These are phyloP conservation scores for Nigrospora osmanthi DNA, from an alignment of 2,329 filamentous ascomycete genomes.

Conservation along the genomic window DNA sequence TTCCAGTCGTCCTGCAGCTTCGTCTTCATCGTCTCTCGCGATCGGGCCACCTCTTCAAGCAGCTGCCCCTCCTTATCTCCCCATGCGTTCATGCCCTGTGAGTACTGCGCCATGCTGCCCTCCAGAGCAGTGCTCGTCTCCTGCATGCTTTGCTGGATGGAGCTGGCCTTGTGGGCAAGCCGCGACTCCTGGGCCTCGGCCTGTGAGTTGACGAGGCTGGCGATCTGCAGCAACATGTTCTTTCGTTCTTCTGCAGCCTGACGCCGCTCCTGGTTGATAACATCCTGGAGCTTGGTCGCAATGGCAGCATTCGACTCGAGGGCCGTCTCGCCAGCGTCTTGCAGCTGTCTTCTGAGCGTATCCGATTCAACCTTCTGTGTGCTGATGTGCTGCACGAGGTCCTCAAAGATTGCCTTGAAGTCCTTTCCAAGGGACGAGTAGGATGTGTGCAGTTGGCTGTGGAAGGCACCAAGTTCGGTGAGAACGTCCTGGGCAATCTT, in stretches of 20 bases:
- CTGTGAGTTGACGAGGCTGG: constrained; percentile 66
- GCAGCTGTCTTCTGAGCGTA: constrained; percentile 62
- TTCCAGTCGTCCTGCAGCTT: constrained; percentile 84
- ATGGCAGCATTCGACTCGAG: constrained; percentile 61
- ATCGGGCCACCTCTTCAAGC: constrained; percentile 62
- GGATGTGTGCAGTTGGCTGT: constrained; percentile 74
- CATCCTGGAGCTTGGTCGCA: constrained; percentile 57
- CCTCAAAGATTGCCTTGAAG: constrained; percentile 79
- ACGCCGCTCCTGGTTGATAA: constrained; percentile 68
- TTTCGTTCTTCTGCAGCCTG: constrained; percentile 67
- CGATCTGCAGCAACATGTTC: constrained; percentile 68
- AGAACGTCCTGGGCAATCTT: constrained; percentile 86
- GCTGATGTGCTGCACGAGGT: constrained; percentile 65
- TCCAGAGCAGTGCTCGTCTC: constrained; percentile 59
- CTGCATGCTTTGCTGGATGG: constrained; percentile 56
- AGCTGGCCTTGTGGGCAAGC: constrained; percentile 53
- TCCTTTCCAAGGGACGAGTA: constrained; percentile 79
- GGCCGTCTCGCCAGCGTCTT: constrained; percentile 59
- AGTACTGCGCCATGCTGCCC: constrained; percentile 57
- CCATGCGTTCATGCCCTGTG: constrained; percentile 68
- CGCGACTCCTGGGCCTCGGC: constrained; percentile 67
- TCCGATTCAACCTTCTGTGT: constrained; percentile 73
- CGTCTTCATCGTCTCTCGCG: constrained; percentile 69
- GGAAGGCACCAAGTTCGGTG: constrained; percentile 76
- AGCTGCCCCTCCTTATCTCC: constrained; percentile 59